phyloP scores from a whole-genome alignment of 2,329 filamentous ascomycete species.

The Amauroascus niger region DNA sequence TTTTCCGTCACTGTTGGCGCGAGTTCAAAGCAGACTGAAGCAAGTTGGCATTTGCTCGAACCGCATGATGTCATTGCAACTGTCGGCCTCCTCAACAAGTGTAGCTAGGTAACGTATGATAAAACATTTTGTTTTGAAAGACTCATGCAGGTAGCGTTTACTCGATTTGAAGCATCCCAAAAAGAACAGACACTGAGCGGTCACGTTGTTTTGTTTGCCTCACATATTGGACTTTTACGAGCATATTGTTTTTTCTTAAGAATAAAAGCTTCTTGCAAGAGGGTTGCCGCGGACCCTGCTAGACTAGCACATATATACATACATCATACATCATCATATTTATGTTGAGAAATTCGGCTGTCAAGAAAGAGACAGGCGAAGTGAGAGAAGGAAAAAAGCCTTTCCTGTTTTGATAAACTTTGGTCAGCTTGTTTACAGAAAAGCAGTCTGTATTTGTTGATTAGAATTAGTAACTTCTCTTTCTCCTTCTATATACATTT shows the following conservation, averaged over 20 bases:
- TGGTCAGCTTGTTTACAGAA: too few relatives aligned
- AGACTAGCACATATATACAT: neutral
- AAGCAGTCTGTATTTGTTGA: too few relatives aligned
- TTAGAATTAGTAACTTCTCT: too few relatives aligned
- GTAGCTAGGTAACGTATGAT: neutral
- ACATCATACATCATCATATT: neutral
- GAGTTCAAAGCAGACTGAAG: conserved; percentile 82
- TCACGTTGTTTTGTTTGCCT: neutral
- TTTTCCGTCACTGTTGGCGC: conserved; percentile 89
- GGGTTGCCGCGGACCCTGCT: too few relatives aligned
- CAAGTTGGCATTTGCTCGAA: conserved; percentile 81
- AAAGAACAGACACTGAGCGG: too few relatives aligned
- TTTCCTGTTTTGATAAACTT: neutral
- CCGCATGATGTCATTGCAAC: conserved; percentile 74
- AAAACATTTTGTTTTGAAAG: neutral
- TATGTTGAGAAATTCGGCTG: neutral
- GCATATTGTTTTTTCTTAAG: too few relatives aligned
- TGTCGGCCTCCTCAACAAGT: conserved; percentile 46
- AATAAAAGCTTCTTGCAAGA: too few relatives aligned
- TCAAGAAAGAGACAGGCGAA: neutral
- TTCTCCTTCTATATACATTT: too few relatives aligned
- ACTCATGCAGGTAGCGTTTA: neutral
- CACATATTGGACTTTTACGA: neutral
- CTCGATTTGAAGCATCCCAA: too few relatives aligned
- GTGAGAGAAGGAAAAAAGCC: neutral